These are phyloP conservation scores for Ustilago crameri DNA, from an alignment of 1,284 basidiomycete genomes.

Conservation along the genomic window DNA sequence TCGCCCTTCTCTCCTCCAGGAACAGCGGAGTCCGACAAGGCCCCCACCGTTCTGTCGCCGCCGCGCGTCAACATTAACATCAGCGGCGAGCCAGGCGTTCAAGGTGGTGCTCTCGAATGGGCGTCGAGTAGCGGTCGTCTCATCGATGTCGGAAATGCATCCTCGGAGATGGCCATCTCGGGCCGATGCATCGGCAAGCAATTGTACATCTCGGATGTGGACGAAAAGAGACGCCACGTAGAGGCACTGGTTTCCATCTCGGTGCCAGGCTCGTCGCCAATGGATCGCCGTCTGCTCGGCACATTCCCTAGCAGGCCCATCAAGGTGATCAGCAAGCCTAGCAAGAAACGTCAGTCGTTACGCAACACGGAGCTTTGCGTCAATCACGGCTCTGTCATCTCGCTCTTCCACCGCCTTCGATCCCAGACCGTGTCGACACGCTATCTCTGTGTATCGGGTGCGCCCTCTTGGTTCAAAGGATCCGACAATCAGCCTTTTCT, in stretches of 20 bases:
- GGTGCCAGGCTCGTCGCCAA: constrained; percentile 75
- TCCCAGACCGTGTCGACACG: constrained; percentile 79
- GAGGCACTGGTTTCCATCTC: constrained; percentile 74
- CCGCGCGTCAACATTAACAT: constrained; percentile 89
- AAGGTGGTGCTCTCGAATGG: constrained; percentile 86
- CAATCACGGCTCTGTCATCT: constrained; percentile 93
- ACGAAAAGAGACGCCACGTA: constrained; percentile 61
- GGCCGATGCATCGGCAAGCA: constrained; percentile 90
- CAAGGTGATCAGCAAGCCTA: constrained; percentile 81
- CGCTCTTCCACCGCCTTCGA: constrained; percentile 90
- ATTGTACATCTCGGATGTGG: constrained; percentile 85
- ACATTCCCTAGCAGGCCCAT: constrained; percentile 91
- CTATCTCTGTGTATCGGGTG: constrained; percentile 91
- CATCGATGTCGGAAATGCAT: constrained; percentile 78
- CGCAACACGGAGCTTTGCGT: constrained; percentile 88
- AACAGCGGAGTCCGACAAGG: constrained; percentile 24
- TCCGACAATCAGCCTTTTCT: constrained; percentile 62
- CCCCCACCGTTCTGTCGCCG: constrained; percentile 75
- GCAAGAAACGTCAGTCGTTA: constrained; percentile 89
- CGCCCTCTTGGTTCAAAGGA: constrained; percentile 70
- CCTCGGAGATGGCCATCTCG: constrained; percentile 60
- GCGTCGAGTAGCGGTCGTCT: constrained; percentile 81
- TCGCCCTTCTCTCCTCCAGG: constrained; percentile 59
- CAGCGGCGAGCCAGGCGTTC: constrained; percentile 85
- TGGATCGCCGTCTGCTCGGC: constrained; percentile 75